Conservation (phyloP, 768 basidiomycete species). For the Leccinum barrowsii region DNA sequence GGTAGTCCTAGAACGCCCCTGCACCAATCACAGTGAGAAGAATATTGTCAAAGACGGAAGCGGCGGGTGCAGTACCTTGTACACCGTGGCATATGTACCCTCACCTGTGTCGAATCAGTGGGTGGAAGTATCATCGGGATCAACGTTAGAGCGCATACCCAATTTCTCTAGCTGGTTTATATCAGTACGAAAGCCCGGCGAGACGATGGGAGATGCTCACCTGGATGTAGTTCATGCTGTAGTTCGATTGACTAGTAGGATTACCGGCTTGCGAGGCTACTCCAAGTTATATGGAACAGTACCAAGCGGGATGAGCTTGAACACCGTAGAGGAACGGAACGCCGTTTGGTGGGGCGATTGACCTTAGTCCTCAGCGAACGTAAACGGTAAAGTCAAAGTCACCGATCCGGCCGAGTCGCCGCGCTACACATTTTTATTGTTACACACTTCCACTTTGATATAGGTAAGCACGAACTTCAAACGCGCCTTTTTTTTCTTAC, state of each 20-base stretch:
- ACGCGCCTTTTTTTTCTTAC: not conserved
- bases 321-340: not conserved
- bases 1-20: conserved; percentile 96
- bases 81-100: conserved; percentile 96
- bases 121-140: conserved; percentile 1
- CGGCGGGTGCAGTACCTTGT: conserved; percentile 59
- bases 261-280: not conserved
- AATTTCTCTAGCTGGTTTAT: conserved; percentile 80
- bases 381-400: not conserved
- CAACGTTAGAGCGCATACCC: conserved; percentile 36
- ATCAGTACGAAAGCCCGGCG: conserved; percentile 5
- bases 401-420: conserved; percentile 14
- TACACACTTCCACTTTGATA: not conserved
- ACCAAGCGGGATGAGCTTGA: conserved; percentile 2
- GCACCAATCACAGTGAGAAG: conserved; percentile 2
- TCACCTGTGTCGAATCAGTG: conserved; percentile 48
- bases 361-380: not conserved
- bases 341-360: not conserved
- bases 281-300: conserved; percentile 1
- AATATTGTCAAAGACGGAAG: not conserved
- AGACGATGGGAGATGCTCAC: conserved; percentile 28
- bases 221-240: conserved; percentile 56
- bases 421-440: conserved; percentile 2
- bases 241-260: not conserved
- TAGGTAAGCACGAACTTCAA: not conserved